phyloP scores from a whole-genome alignment of 192 early-diverging fungal species.

The Entomortierella lignicola region DNA sequence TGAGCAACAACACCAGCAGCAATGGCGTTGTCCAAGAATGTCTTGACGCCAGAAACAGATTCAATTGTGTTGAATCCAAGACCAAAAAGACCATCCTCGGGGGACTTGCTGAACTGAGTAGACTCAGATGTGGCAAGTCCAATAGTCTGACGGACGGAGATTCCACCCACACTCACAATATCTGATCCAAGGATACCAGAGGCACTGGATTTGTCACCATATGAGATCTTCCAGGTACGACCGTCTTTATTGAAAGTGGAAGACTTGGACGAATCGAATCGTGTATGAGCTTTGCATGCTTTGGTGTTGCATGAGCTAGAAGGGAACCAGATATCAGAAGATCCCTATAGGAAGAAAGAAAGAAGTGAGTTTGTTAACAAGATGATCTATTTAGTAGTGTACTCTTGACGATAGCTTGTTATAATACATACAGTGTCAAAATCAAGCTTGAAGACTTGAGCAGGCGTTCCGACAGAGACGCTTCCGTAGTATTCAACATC shows the following conservation, averaged over 20 bases:
- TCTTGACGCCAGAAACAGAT: conserved; percentile 56
- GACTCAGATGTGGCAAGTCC: conserved; percentile 70
- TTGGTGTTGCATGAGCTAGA: conserved; percentile 56
- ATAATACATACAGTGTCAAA: background rate
- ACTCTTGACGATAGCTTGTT: too few species aligned
- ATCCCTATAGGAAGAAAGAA: conserved; percentile 41
- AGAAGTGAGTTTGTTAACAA: background rate
- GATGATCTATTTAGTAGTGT: background rate
- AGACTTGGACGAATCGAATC: conserved; percentile 59
- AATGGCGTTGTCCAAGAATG: conserved; percentile 68
- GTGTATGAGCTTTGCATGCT: conserved; percentile 61
- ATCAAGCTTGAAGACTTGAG: conserved; percentile 25
- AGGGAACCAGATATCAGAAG: conserved; percentile 71
- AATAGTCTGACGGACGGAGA: conserved; percentile 69
- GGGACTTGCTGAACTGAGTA: conserved; percentile 60
- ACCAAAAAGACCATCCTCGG: conserved; percentile 72
- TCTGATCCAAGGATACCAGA: conserved; percentile 59
- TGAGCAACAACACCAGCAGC: conserved; percentile 61
- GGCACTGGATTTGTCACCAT: conserved; percentile 69
- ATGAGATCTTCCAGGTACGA: conserved; percentile 66
- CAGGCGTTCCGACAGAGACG: conserved; percentile 47
- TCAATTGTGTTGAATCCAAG: conserved; percentile 67
- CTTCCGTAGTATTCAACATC: conserved; percentile 57
- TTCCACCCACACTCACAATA: conserved; percentile 67
- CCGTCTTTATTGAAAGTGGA: conserved; percentile 67